Base-by-base conservation (phyloP, 352 stramenopile genomes). In the Globisporangium mamillatum region DNA sequence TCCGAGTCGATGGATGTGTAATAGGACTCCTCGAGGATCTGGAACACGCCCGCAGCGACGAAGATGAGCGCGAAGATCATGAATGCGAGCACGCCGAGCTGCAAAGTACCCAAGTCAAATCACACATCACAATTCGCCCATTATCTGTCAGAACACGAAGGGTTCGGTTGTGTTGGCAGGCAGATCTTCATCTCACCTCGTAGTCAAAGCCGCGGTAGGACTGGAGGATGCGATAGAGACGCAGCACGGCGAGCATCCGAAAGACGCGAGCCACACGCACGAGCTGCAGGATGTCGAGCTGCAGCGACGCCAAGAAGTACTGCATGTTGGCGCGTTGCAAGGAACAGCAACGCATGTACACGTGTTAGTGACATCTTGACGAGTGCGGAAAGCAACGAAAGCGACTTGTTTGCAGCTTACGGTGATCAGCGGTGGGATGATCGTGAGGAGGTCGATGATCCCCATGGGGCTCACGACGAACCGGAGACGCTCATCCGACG, bases 121-220 rank as follows among this genome's bases (percentile, higher is more conserved):
- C 27, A 32, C 27, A 32, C 27, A 32, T 32, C 27, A 32, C 27
- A 32, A 6, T 32, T 32, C 2, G 27, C 3, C 27, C 27, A 32
- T 32, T 32, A 32, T 32, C 3, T 32, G 27, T 32, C 22, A 22
- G 9, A 53, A 14, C 14, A 29, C 16, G 7, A 34, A 27, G 55
- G 29, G 55, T 18, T 60, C 20, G 22, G 22, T 44, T 60, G 4
- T 24, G 20, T 48, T n/a, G 41, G 41, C 2, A 16, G 16, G 36
- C 7, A 7, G 48, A 7, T 18, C 38, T 20, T 46, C 10, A 18
- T 16, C 14, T 16, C 24, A 74, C 73, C 67, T 87, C 78, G 59
- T 90, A 90, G 50, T 90, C 80, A 46, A 82, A 88, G 56, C 82
- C 82, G 7, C 77, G 68, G 46, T 88, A 82, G 9, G 80, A 75